These are phyloP conservation scores for Candida sp. DNA, from an alignment of 1,139 yeast genomes.

Conservation along the genomic window DNA sequence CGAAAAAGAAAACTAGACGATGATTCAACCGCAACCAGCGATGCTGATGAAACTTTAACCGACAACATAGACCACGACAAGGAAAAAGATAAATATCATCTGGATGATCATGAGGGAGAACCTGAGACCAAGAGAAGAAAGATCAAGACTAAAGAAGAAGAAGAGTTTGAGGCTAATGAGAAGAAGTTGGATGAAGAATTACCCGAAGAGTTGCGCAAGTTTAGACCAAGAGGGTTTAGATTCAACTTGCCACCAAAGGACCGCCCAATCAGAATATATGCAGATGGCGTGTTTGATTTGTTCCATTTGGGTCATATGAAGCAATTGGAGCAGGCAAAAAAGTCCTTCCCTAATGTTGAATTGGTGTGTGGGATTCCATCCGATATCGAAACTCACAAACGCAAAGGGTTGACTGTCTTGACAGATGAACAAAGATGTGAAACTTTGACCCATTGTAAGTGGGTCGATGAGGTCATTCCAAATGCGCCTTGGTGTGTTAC, in stretches of 20 bases:
- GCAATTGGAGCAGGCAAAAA: constrained; percentile 95
- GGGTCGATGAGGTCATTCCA: constrained; percentile 98
- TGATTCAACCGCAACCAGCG: constrained; percentile 12
- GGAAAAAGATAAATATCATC: constrained; percentile 19
- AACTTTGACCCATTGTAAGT: constrained; percentile 84
- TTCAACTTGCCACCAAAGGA: constrained; percentile 86
- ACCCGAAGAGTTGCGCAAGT: constrained; percentile 68
- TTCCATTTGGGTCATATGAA: constrained; percentile 98
- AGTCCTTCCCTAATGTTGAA: constrained; percentile 83
- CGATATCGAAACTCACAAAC: constrained; percentile 87
- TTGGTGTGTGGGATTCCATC: constrained; percentile 93
- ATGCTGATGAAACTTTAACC: constrained; percentile 1
- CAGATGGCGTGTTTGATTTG: constrained; percentile 97
- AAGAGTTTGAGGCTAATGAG: constrained; percentile 54
- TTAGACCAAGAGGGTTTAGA: constrained; percentile 69
- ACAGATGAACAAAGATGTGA: constrained; percentile 89
- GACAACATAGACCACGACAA: constrained; percentile 15
- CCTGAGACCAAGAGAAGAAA: constrained; percentile 25
- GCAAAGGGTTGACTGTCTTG: constrained; percentile 92
- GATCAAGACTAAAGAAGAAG: constrained; percentile 31
- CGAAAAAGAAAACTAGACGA: constrained; percentile 25
- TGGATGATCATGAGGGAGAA: constrained; percentile 11
- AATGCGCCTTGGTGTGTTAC: constrained; percentile 97
- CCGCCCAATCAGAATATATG: constrained; percentile 89
- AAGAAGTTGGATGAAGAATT: constrained; percentile 58